These are phyloP conservation scores for Biscogniauxia sp. DNA, from an alignment of 2,329 filamentous ascomycete species.

Conservation along the genomic window DNA sequence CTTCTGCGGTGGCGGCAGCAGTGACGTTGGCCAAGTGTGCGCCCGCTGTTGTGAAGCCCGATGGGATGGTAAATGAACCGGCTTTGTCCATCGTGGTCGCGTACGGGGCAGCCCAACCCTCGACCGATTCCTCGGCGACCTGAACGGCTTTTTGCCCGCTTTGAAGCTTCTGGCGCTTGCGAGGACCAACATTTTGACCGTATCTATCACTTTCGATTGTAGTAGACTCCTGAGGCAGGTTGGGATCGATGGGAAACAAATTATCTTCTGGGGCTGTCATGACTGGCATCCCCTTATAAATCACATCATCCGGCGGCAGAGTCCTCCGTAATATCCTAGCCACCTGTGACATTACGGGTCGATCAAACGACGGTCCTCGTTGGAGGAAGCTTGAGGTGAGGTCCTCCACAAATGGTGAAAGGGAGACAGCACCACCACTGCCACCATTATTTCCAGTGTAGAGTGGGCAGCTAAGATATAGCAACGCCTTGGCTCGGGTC, in stretches of 20 bases:
- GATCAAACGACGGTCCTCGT: conserved; percentile 68
- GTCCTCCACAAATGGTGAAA: conserved; percentile 70
- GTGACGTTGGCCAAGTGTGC: conserved; percentile 47
- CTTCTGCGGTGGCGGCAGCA: conserved; percentile 37
- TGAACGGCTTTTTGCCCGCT: conserved; percentile 36
- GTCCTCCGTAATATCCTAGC: conserved; percentile 68
- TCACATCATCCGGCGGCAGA: conserved; percentile 53
- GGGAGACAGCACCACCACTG: conserved; percentile 51
- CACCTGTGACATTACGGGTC: conserved; percentile 60
- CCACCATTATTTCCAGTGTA: conserved; percentile 58
- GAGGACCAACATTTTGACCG: conserved; percentile 14
- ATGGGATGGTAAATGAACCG: conserved; percentile 57
- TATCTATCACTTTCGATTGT: conserved; percentile 14
- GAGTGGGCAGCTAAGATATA: conserved; percentile 81
- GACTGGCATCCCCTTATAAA: conserved; percentile 51
- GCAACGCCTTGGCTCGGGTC: conserved; percentile 82
- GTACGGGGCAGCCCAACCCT: conserved; percentile 40
- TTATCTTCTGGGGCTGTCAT: conserved; percentile 65
- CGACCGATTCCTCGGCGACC: conserved; percentile 34
- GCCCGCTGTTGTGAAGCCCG: conserved; percentile 62
- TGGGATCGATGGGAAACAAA: conserved; percentile 63
- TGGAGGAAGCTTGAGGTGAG: conserved; percentile 36
- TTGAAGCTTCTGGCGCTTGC: conserved; percentile 29
- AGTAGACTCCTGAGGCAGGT: conserved; percentile 38
- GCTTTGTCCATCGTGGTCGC: conserved; percentile 62